Conservation (phyloP, 495 filamentous ascomycete genomes). For the Penicillium bovifimosum region DNA sequence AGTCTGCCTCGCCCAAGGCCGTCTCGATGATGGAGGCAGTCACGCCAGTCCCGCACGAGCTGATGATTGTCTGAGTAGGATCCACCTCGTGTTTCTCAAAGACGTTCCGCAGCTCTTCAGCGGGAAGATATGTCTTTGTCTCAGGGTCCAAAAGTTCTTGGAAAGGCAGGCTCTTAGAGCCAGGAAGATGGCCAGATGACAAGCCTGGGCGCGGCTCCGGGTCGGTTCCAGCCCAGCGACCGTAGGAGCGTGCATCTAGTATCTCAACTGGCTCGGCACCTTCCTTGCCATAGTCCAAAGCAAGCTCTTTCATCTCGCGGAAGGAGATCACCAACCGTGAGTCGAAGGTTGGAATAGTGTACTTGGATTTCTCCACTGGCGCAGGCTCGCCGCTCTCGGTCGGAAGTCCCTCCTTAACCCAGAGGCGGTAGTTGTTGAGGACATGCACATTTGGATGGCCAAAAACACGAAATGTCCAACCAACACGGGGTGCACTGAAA, state of each 20-base stretch:
- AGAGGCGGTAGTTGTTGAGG: conserved; percentile 88
- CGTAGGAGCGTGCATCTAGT: conserved; percentile 77
- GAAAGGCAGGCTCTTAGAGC: conserved; percentile 78
- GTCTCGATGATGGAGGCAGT: conserved; percentile 91
- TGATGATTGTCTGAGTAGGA: conserved; percentile 78
- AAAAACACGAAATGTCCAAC: conserved; percentile 86
- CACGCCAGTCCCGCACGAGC: conserved; percentile 87
- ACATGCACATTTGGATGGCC: conserved; percentile 87
- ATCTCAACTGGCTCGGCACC: conserved; percentile 78
- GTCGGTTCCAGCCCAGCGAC: conserved; percentile 74
- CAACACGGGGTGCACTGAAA: conserved; percentile 88
- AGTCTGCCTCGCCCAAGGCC: conserved; percentile 73
- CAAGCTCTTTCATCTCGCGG: conserved; percentile 74
- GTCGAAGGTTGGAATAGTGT: conserved; percentile 51
- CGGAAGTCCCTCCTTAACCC: conserved; percentile 75
- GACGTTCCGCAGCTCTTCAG: conserved; percentile 64
- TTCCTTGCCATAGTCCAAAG: conserved; percentile 68
- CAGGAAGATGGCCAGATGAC: conserved; percentile 87
- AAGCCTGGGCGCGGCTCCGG: conserved; percentile 84
- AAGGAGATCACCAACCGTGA: conserved; percentile 58
- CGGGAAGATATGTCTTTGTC: conserved; percentile 72
- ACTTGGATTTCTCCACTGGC: conserved; percentile 49
- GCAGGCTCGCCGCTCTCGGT: conserved; percentile 71
- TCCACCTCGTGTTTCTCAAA: conserved; percentile 75
- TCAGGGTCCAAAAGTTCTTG: conserved; percentile 72